Evolutionary conservation across 441 rosid genomes (phyloP).

Genomic region (Populus trichocarpa): DNA sequence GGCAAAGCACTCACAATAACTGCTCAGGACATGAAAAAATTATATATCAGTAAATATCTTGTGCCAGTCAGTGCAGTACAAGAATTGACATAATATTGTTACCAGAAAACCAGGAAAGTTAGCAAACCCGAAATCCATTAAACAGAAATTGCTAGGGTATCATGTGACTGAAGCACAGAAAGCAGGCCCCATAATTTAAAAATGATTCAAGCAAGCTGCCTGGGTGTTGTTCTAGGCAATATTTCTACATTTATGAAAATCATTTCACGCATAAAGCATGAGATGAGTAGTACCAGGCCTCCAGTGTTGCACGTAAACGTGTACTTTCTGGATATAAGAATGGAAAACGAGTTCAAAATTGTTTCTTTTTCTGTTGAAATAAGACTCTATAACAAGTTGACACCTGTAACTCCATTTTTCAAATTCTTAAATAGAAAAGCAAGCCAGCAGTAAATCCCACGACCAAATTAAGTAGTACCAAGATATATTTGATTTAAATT

Average conservation of each 20-base stretch:
- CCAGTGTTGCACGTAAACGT: slow-evolving; percentile 3
- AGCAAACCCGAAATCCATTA: not conserved
- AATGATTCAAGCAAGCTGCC: not conserved
- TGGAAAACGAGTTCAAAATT: not conserved
- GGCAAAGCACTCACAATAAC: slow-evolving; percentile 99
- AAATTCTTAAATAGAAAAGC: slow-evolving; percentile 1
- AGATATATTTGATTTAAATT: not conserved
- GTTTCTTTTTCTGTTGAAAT: not conserved
- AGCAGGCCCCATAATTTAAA: not conserved
- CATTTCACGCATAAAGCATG: not conserved
- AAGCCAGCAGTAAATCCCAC: not conserved
- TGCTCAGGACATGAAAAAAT: slow-evolving; percentile 29
- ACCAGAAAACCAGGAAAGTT: slow-evolving; percentile 8
- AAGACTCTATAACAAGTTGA: not conserved
- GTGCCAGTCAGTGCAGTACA: not conserved
- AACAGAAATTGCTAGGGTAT: not conserved
- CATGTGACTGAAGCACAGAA: not conserved
- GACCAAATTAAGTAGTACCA: not conserved
- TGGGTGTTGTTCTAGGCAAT: not conserved
- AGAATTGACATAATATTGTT: not conserved
- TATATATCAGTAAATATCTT: slow-evolving; percentile 2
- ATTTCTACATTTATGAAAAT: not conserved
- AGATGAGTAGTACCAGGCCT: not conserved
- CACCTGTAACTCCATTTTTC: not conserved
- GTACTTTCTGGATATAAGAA: not conserved